phyloP scores from a whole-genome alignment of 2,329 filamentous ascomycete species.

The Neopestalotiopsis clavispora region DNA sequence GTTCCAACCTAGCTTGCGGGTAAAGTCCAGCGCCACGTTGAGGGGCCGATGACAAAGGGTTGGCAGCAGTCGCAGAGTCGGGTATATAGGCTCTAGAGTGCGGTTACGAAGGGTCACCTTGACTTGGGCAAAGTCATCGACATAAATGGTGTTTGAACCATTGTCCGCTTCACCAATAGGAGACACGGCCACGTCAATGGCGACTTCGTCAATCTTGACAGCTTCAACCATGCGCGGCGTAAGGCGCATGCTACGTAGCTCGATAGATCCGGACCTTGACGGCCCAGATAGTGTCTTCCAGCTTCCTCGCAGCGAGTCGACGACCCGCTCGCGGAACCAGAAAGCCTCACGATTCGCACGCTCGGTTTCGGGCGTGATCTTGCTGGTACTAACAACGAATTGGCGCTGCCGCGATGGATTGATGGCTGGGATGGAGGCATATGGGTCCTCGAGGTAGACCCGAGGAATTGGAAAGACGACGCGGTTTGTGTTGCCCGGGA shows the following conservation, averaged over 20 bases:
- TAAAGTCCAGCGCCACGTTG: constrained; percentile 78
- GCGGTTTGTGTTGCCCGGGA: constrained; percentile 73
- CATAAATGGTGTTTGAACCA: constrained; percentile 35
- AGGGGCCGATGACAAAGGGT: constrained; percentile 74
- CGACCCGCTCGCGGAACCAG: constrained; percentile 86
- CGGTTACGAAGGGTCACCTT: constrained; percentile 77
- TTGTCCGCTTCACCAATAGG: constrained; percentile 26
- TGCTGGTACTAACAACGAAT: constrained; percentile 84
- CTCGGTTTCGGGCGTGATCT: constrained; percentile 80
- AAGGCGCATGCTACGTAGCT: constrained; percentile 77
- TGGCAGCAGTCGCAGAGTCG: constrained; percentile 78
- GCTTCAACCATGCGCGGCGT: constrained; percentile 81
- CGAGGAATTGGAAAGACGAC: constrained; percentile 78
- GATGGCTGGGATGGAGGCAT: constrained; percentile 78
- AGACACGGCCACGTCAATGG: constrained; percentile 65
- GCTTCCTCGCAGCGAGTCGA: constrained; percentile 71
- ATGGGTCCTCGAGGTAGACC: constrained; percentile 76
- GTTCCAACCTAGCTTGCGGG: constrained; percentile 83
- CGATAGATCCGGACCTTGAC: constrained; percentile 68
- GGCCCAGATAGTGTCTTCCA: constrained; percentile 67
- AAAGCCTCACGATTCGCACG: constrained; percentile 80
- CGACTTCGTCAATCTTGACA: constrained; percentile 80
- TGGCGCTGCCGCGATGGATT: constrained; percentile 86
- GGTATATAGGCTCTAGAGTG: constrained; percentile 68
- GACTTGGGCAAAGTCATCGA: constrained; percentile 72